Base-by-base conservation (phyloP, 331 rosid genomes). In the Phaseolus coccineus region DNA sequence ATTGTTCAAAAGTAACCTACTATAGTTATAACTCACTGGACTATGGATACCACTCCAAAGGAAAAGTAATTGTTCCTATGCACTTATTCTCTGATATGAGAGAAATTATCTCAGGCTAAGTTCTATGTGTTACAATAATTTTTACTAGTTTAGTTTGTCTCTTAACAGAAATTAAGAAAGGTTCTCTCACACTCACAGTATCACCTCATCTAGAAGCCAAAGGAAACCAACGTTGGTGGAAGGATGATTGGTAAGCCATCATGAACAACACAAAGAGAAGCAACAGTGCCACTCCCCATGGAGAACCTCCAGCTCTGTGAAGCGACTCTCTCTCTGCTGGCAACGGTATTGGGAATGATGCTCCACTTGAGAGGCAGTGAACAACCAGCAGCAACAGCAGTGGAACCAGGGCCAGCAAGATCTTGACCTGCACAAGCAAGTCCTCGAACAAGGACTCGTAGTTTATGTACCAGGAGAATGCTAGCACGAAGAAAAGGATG, bases 201-300 rank as follows among this genome's bases (percentile, higher is more conserved):
- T 62, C 6, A 14, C 1, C 16, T 42, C 78, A 86, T 78, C 77
- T 91, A 19, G 79, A 76, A 35, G 47, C 77, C 46, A 88, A 69
- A 5, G 96, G 97, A 70, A 93, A 91, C 97, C 97, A 93, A 39
- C 96, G 91, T 31, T 88, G 84, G 1, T 88, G 93, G 25, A 88
- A 77, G 73, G 94, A 89, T 80, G 97, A 88, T 35, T 89, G 97
- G 84, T 93, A 63, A 33, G 96, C 83, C 65, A 91, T 65, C 97
- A 93, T 71, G 78, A 83, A 81, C 59, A 93, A 25, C 3, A 93
- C 78, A 44, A 93, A 79, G 15, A 93, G 71, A 57, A 93, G 97
- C 88, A 93, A 42, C 5, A 87, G 63, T 0, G 79, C 95, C 0
- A 91, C 92, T 1, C 97, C 97, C 95, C 93, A 93, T 0, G 98